Base-by-base conservation (phyloP, 768 basidiomycete genomes). In the Hypsizygus marmoreus region DNA sequence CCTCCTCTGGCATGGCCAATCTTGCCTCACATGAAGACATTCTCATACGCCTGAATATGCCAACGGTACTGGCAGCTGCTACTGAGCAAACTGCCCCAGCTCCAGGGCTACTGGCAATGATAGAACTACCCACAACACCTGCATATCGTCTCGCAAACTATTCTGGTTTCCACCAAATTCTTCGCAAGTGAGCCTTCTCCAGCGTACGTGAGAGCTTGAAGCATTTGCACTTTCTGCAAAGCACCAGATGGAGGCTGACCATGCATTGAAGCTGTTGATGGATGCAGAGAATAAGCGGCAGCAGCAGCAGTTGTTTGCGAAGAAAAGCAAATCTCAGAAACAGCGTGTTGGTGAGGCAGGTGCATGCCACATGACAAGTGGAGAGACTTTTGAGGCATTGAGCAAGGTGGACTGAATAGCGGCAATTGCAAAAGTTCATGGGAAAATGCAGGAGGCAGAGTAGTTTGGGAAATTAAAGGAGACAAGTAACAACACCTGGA, bases 281-380 rank as follows among this genome's bases (percentile, higher is more conserved):
- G 63, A 64, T 20, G 24, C 31, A 0, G 63, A 68, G 46, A 68
- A 67, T 49, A 57, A 55, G 34, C 19, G 46, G 29, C 35, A 67
- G 26, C 41, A 59, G 1, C 35, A 58, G 40, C 44, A 50, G 16
- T 16, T 59, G 16, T 62, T 55, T 43, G 29, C 32, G 2, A 56
- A 56, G 35, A 50, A 50, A 19, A 51, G 50, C 14, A 50, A 49
- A 30, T 45, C 42, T 4, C 36, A 46, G 10, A 55, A 56, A 31
- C 39, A 48, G 4, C 43, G 40, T 19, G 37, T 47, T 6, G 30
- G 43, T 4, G 47, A 50, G 2, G 35, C 51, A 43, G 40, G 44
- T 31, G 50, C 58, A 12, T 43, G 47, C 1, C 61, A 63, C 36
- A 56, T 65, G 56, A 65, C 60, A 0, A 17, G 31, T 2, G 42